Evolutionary conservation across 1,139 yeast species (phyloP), one percentile per base, ranked within the genome.

Genomic region (Kurtzmaniella natalensis): DNA sequence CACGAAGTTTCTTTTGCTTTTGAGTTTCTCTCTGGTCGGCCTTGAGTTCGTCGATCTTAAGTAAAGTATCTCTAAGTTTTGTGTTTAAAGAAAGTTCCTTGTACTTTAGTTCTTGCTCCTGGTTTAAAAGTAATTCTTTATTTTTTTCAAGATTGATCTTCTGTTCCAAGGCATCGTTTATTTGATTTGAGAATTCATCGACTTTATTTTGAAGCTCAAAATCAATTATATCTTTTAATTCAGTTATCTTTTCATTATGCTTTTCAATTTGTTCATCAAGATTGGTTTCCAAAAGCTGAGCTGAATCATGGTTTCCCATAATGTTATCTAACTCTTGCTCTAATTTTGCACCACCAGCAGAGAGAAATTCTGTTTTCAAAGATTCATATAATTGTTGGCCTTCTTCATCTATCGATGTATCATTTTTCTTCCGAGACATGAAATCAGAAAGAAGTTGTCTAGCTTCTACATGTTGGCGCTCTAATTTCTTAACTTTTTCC

Each of bases 1-100:
- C 95, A 38, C 89, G 69, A 33, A 83, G 59, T 44, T 70, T 75
- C 38, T 73, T 69, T 44, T 85, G 95, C 40, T 76, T 76, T 36
- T 75, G 74, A 1, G 87, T 71, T 49, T 87, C 96, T 45, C 92
- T 72, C 55, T 80, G 83, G 35, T 72, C 78, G 0, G 95, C 86
- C 32, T 78, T 78, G 26, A 84, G 59, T 39, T 85, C 95, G 41
- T 84, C 84, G 32, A 88, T 58, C 45, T 72, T 72, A 1, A 76
- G 48, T 28, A 85, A 64, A 1, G 80, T 70, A 33, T 78, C 81
- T 42, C 81, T 74, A 35, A 88, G 61, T 47, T 76, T 74, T n/a
- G 81, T 68, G 42, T 82, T 84, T 16, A 80, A 50, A 39, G 71
- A 75, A 24, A 66, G 57, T 45, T 79, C 87, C 39, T 72, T 62